Base-by-base conservation (phyloP, 306 rosid genomes). In the Castanea mollissima region DNA sequence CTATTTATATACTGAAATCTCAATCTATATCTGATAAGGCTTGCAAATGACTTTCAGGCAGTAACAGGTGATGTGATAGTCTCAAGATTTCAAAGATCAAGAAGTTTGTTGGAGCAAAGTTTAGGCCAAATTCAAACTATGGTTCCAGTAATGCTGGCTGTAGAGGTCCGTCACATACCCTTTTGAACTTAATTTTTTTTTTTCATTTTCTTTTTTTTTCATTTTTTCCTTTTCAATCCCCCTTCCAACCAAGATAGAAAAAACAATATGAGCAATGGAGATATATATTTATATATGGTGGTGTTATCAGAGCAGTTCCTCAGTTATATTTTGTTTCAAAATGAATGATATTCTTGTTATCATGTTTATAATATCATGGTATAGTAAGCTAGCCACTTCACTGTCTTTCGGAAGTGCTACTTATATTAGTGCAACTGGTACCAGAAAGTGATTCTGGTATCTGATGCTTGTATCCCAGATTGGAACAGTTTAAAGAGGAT, bases 81-180 rank as follows among this genome's bases (percentile, higher is more conserved):
- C 75, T 76, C 75, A 76, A 91, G 91, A 88, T 91, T 72, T 88
- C 81, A 79, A 59, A 89, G 74, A 71, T 83, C 87, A 63, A 88
- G 73, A 84, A 80, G 71, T 18, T 80, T 80, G 51, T 84, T 92
- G 78, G 91, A 81, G 84, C 87, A 87, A 73, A 87, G 87, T 88
- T 88, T 94, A 81, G 55, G 78, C 51, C 85, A 86, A 79, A 80
- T 94, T 82, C 90, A 86, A 78, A 78, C 75, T 76, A 74, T 86
- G 80, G 97, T 94, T 86, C 97, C 93, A 18, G 87, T 89, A 72
- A 75, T 79, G 77, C 85, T 94, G 81, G 93, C 89, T 57, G 84
- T 71, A 14, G 84, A 94, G 97, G 98, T 92, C 82, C 60, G 94
- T 84, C 68, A 68, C 38, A 29, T 38, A 27, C 74, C 65, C 41